Conservation (phyloP, 306 rosid genomes). For the Datisca glomerata region DNA sequence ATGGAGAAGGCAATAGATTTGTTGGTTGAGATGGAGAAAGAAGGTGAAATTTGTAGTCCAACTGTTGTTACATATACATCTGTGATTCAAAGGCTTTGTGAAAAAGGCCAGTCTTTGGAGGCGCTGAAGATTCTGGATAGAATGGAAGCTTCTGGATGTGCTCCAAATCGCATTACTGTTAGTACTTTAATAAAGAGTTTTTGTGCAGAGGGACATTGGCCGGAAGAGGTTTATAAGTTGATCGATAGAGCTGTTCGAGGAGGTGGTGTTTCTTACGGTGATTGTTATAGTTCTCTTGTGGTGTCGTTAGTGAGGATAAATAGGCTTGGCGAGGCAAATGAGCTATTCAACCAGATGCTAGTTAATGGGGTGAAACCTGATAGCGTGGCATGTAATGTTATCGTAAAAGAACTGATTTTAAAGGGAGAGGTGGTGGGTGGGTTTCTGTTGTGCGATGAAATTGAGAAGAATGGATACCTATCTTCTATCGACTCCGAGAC, state of each 20-base stretch:
- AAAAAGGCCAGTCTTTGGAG: slow-evolving; percentile 37
- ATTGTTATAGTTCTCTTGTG: slow-evolving; percentile 60
- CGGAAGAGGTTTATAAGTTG: slow-evolving; percentile 52
- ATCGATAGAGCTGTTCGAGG: slow-evolving; percentile 36
- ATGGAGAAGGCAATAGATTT: slow-evolving; percentile 48
- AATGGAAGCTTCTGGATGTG: slow-evolving; percentile 55
- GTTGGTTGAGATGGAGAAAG: slow-evolving; percentile 71
- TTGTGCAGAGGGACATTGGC: slow-evolving; percentile 25
- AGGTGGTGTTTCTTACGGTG: slow-evolving; percentile 40
- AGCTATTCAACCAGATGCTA: slow-evolving; percentile 53
- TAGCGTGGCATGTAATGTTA: slow-evolving; percentile 44
- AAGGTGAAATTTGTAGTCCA: slow-evolving; percentile 40
- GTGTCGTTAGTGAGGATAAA: slow-evolving; percentile 37
- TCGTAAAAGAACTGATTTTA: slow-evolving; percentile 48
- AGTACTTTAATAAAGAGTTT: slow-evolving; percentile 39
- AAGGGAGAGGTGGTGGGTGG: slow-evolving; percentile 44
- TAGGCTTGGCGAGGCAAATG: slow-evolving; percentile 49
- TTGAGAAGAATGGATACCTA: slow-evolving; percentile 36
- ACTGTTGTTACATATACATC: slow-evolving; percentile 68
- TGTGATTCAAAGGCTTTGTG: slow-evolving; percentile 56
- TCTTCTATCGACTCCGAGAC: slow-evolving; percentile 49
- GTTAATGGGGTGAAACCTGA: slow-evolving; percentile 37
- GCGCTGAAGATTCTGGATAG: slow-evolving; percentile 50
- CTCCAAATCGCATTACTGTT: slow-evolving; percentile 55
- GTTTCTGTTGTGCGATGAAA: slow-evolving; percentile 45